Conservation (phyloP, 2,329 filamentous ascomycete genomes). For the Colletotrichum godetiae region DNA sequence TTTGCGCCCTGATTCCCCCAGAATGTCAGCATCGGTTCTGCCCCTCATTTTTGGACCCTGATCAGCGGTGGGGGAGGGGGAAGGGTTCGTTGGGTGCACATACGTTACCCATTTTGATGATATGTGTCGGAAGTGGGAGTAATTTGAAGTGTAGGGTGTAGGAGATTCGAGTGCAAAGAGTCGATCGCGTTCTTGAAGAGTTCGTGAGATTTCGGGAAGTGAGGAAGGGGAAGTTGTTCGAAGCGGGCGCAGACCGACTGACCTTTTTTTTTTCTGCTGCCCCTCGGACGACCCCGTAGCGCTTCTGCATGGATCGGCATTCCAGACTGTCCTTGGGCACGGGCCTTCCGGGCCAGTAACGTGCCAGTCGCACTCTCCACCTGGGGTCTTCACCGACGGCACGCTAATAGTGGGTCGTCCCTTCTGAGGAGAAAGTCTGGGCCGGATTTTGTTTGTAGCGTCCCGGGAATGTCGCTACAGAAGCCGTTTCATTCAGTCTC, state of each 20-base stretch:
- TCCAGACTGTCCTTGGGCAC: slow-evolving; percentile 17
- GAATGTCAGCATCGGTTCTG: slow-evolving; percentile 25
- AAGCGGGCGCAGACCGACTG: slow-evolving; percentile 13
- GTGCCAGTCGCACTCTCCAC: slow-evolving; percentile 12
- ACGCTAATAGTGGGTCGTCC: neutral
- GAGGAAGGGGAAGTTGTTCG: neutral
- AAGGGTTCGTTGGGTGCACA: slow-evolving; percentile 13
- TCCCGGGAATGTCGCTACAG: slow-evolving; percentile 1
- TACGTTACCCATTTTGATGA: slow-evolving; percentile 38
- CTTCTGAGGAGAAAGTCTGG: neutral
- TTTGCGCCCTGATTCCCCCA: slow-evolving; percentile 65
- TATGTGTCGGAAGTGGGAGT: neutral
- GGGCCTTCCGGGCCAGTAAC: neutral
- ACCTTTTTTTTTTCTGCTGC: slow-evolving; percentile 6
- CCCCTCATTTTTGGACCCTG: slow-evolving; percentile 33
- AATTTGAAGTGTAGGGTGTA: neutral
- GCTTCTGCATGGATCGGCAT: slow-evolving; percentile 28
- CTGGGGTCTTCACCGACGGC: neutral
- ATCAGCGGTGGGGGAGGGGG: slow-evolving; percentile 30
- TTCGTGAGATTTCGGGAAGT: slow-evolving; percentile 1
- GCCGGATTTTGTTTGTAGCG: slow-evolving; percentile 1
- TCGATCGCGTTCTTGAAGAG: neutral
- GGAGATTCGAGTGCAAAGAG: neutral
- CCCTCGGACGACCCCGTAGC: slow-evolving; percentile 22
- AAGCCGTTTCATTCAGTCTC: slow-evolving; percentile 16